Evolutionary conservation across 2,329 filamentous ascomycete species (phyloP).

Genomic region (Coniochaeta sp.): DNA sequence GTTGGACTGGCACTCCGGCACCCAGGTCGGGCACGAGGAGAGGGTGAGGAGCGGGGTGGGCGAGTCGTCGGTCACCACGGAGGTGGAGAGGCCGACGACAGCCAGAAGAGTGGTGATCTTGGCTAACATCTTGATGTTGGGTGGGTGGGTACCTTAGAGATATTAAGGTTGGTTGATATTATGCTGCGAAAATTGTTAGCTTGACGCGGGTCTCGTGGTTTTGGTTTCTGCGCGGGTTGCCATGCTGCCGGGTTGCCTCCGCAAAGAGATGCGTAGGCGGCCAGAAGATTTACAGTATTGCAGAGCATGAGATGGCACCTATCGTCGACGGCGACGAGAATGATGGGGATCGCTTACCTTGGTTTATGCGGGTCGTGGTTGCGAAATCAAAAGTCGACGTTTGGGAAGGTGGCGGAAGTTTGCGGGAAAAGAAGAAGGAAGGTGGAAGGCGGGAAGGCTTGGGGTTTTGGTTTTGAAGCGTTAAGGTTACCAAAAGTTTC

Average conservation of each 20-base stretch:
- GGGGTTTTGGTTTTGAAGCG: not conserved
- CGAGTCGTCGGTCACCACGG: not conserved
- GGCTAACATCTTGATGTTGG: conserved; percentile 1
- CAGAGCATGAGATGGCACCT: too few relatives aligned
- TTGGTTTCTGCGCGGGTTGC: too few relatives aligned
- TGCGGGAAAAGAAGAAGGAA: not conserved
- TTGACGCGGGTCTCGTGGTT: too few relatives aligned
- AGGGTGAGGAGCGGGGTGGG: not conserved
- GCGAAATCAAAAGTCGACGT: not conserved
- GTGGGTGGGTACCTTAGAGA: not conserved
- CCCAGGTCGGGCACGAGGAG: not conserved
- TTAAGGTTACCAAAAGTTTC: not conserved
- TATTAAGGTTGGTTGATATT: not conserved
- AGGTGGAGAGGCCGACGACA: not conserved
- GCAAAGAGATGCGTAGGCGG: too few relatives aligned
- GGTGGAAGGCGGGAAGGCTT: too few relatives aligned
- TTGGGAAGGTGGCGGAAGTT: not conserved
- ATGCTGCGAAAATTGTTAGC: not conserved
- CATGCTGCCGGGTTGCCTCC: too few relatives aligned
- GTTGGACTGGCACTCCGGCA: not conserved
- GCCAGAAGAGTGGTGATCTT: not conserved
- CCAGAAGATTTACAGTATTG: too few relatives aligned
- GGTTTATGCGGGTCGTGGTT: not conserved
- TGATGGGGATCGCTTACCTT: not conserved
- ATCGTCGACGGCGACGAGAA: too few relatives aligned